Evolutionary conservation across 495 filamentous ascomycete species (phyloP).

Genomic region (Annulohypoxylon bovei): DNA sequence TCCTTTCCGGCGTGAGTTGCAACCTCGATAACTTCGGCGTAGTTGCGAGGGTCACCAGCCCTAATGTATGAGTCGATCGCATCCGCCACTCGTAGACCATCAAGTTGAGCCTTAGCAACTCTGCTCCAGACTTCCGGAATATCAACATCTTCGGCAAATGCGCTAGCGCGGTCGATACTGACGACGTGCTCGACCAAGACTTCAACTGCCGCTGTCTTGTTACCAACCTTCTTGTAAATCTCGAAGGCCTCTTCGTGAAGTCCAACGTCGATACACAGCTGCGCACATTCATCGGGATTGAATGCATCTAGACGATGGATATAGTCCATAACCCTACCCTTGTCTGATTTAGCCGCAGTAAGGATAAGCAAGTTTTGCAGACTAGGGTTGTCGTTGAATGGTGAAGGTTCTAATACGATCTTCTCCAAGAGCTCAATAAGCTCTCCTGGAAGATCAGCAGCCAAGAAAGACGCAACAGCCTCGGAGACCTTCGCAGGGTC

Average conservation of each 20-base stretch:
- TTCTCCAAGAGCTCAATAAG: constrained; percentile 98
- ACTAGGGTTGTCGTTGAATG: constrained; percentile 96
- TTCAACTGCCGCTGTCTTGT: constrained; percentile 84
- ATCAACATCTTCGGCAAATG: constrained; percentile 96
- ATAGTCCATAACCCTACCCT: constrained; percentile 95
- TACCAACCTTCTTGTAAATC: constrained; percentile 96
- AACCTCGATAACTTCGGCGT: constrained; percentile 94
- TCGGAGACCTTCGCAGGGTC: constrained; percentile 96
- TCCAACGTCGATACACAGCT: constrained; percentile 92
- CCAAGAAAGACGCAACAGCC: constrained; percentile 92
- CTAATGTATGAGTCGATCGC: constrained; percentile 97
- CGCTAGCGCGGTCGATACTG: constrained; percentile 97
- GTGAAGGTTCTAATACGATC: constrained; percentile 97
- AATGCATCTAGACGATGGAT: constrained; percentile 91
- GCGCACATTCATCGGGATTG: constrained; percentile 89
- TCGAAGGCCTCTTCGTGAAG: constrained; percentile 98
- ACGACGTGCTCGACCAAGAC: constrained; percentile 97
- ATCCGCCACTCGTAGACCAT: constrained; percentile 92
- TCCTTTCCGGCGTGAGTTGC: constrained; percentile 97
- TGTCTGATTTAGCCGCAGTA: constrained; percentile 96
- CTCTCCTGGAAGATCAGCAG: constrained; percentile 88
- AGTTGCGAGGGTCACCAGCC: constrained; percentile 91
- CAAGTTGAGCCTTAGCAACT: constrained; percentile 97
- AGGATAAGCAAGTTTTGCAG: constrained; percentile 97
- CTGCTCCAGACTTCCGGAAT: constrained; percentile 98